These are phyloP conservation scores for Lachancea dasiensis DNA, from an alignment of 805 yeast genomes.

Conservation along the genomic window DNA sequence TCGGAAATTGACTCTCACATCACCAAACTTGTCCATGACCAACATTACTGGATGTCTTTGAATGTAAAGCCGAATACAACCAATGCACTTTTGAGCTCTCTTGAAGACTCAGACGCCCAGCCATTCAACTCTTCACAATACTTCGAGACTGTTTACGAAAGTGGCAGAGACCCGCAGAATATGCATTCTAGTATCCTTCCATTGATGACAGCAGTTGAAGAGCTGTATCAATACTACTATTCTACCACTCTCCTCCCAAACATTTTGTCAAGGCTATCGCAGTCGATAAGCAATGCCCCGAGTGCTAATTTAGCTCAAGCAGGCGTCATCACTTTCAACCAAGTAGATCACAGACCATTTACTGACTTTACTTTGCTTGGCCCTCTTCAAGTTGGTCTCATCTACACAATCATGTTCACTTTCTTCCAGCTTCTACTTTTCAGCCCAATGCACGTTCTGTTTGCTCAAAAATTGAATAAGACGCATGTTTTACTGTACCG, in stretches of 20 bases:
- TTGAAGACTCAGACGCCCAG: slow-evolving; percentile 14
- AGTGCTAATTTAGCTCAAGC: slow-evolving; percentile 9
- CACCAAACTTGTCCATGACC: slow-evolving; percentile 41
- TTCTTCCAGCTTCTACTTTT: slow-evolving; percentile 66
- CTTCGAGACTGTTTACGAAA: slow-evolving; percentile 46
- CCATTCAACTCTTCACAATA: slow-evolving; percentile 20
- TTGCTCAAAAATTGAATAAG: slow-evolving; percentile 42
- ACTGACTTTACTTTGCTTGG: slow-evolving; percentile 48
- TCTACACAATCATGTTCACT: slow-evolving; percentile 63
- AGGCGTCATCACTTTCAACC: slow-evolving; percentile 33
- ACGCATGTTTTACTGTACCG: slow-evolving; percentile 48
- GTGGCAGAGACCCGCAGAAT: slow-evolving; percentile 56
- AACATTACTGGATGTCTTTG: slow-evolving; percentile 59
- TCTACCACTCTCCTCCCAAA: slow-evolving; percentile 19
- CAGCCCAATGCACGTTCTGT: slow-evolving; percentile 43
- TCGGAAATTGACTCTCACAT: slow-evolving; percentile 35
- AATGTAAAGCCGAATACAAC: slow-evolving; percentile 48
- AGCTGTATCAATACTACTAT: slow-evolving; percentile 21
- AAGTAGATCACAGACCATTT: slow-evolving; percentile 46
- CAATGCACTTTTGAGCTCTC: slow-evolving; percentile 21
- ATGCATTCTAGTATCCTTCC: slow-evolving; percentile 43
- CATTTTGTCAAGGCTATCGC: slow-evolving; percentile 28
- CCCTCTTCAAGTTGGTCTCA: slow-evolving; percentile 69
- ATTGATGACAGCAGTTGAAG: slow-evolving; percentile 35
- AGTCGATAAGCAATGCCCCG: slow-evolving; percentile 11